phyloP scores from a whole-genome alignment of 805 yeast species.

The Peterozyma toletana region DNA sequence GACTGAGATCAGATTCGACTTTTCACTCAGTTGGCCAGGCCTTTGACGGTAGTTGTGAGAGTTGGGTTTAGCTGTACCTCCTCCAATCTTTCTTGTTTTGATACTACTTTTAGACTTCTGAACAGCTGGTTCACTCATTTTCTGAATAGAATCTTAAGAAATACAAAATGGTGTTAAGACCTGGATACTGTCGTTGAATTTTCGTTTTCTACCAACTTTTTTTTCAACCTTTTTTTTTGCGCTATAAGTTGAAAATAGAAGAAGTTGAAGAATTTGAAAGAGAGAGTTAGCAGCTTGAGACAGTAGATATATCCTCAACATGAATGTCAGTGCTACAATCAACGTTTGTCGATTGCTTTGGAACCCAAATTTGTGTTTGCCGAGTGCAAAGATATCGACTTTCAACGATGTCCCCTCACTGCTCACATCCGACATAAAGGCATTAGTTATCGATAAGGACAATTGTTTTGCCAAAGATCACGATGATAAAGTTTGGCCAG shows the following conservation, averaged over 20 bases:
- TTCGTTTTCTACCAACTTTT: no score
- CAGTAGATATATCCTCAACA: conserved; percentile 5
- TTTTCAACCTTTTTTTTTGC: no score
- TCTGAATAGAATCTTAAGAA: no score
- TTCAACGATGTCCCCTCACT: conserved; percentile 23
- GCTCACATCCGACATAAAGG: conserved; percentile 39
- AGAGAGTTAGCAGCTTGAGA: no score
- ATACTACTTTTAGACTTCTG: not conserved
- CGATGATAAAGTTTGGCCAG: conserved; percentile 74
- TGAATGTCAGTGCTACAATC: conserved; percentile 74
- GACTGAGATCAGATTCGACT: not conserved
- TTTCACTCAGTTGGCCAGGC: conserved; percentile 4
- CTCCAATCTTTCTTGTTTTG: conserved; percentile 4
- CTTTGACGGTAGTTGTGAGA: conserved; percentile 1
- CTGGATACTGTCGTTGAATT: no score
- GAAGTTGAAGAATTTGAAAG: no score
- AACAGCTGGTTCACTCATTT: no score
- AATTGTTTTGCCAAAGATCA: conserved; percentile 89
- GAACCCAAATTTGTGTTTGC: conserved; percentile 65
- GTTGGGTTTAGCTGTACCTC: conserved; percentile 1
- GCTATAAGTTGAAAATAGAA: no score
- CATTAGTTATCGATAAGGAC: conserved; percentile 87
- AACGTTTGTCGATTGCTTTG: conserved; percentile 53
- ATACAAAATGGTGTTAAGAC: no score
- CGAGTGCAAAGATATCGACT: conserved; percentile 57